Conservation (phyloP, 2,329 filamentous ascomycete genomes). For the Neopestalotiopsis rosae region DNA sequence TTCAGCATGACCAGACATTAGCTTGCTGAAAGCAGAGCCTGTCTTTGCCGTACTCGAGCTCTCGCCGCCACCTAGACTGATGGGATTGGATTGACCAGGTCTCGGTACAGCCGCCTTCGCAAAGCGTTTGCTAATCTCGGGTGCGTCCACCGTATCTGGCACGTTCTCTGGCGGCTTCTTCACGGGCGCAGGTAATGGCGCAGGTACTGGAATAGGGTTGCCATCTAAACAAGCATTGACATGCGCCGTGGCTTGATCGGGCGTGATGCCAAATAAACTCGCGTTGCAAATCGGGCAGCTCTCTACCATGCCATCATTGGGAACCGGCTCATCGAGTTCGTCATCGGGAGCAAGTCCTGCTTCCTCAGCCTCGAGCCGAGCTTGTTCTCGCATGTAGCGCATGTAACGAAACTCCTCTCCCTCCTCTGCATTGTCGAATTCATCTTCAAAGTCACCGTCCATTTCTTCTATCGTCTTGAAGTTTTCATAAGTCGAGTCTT, state of each 20-base stretch:
- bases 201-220: slow-evolving; percentile 65
- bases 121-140: slow-evolving; percentile 61
- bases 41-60: slow-evolving; percentile 34
- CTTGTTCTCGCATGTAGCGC: slow-evolving; percentile 79
- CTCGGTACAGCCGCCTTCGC: slow-evolving; percentile 73
- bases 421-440: slow-evolving; percentile 53
- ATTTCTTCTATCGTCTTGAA: slow-evolving; percentile 48
- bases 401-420: slow-evolving; percentile 71
- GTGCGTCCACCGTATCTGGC: slow-evolving; percentile 39
- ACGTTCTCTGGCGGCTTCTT: slow-evolving; percentile 28
- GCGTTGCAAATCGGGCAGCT: slow-evolving; percentile 80
- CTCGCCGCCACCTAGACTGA: slow-evolving; percentile 53
- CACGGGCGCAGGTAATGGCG: slow-evolving; percentile 22
- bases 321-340: slow-evolving; percentile 35
- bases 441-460: slow-evolving; percentile 62
- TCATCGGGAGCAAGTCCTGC: slow-evolving; percentile 45
- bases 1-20: slow-evolving; percentile 93
- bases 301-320: slow-evolving; percentile 39
- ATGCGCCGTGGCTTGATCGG: slow-evolving; percentile 77
- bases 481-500: slow-evolving; percentile 33
- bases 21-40: slow-evolving; percentile 83
- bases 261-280: slow-evolving; percentile 62
- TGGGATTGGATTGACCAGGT: slow-evolving; percentile 82
- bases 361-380: slow-evolving; percentile 66
- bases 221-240: slow-evolving; percentile 95